These are phyloP conservation scores for Staphylotrichum tortipilum DNA, from an alignment of 495 filamentous ascomycete species.

Conservation along the genomic window DNA sequence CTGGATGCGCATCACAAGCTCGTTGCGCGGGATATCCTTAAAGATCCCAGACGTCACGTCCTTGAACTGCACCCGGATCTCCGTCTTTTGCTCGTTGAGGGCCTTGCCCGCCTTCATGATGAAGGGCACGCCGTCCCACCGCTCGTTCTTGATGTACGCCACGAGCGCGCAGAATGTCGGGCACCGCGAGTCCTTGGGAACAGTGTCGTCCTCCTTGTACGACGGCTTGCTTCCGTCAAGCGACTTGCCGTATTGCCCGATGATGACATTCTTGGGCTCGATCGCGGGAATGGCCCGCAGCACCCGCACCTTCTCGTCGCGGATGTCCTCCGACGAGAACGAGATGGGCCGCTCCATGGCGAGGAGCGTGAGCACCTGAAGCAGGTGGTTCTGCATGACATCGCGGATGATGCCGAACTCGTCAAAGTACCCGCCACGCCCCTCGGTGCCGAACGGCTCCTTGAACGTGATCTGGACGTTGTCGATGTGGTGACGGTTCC, in stretches of 20 bases:
- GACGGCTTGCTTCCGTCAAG: conserved; percentile 94
- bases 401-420: conserved; percentile 99
- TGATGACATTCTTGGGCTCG: conserved; percentile 99
- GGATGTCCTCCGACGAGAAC: conserved; percentile 96
- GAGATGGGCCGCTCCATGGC: conserved; percentile 99
- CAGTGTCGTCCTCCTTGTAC: conserved; percentile 98
- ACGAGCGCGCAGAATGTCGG: conserved; percentile 97
- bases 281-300: conserved; percentile 88
- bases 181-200: conserved; percentile 93
- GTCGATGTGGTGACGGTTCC: conserved; percentile 99
- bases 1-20: conserved; percentile 98
- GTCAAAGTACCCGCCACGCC: conserved; percentile 97
- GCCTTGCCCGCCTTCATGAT: conserved; percentile 99
- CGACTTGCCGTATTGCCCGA: conserved; percentile 95
- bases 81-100: conserved; percentile 99
- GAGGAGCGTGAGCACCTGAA: conserved; percentile 91
- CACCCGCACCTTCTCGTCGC: conserved; percentile 97
- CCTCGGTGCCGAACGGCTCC: conserved; percentile 99
- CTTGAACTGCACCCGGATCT: conserved; percentile 98
- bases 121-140: conserved; percentile 99
- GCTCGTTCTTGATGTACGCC: conserved; percentile 97
- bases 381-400: conserved; percentile 95
- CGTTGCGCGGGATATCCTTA: conserved; percentile 98
- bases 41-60: conserved; percentile 99
- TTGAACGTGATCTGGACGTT: conserved; percentile 99